Evolutionary conservation across 306 rosid genomes (phyloP).

Genomic region (Elaeagnus macrophylla): DNA sequence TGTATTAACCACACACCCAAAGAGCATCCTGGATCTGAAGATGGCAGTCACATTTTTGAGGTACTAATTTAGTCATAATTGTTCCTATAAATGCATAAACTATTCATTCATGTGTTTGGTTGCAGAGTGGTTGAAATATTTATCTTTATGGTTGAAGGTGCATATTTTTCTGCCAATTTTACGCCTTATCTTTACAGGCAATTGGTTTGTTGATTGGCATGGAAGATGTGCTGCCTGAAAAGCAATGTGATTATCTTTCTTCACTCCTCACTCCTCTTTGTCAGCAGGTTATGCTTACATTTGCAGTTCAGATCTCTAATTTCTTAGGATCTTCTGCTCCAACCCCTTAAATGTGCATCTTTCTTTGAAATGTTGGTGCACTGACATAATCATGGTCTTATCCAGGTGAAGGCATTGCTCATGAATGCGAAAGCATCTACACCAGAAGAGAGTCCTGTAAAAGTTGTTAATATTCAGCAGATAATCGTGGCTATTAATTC

Average conservation of each 20-base stretch:
- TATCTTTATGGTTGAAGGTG: conserved; percentile 13
- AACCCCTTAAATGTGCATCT: neutral
- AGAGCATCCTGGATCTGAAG: conserved; percentile 68
- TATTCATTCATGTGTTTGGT: neutral
- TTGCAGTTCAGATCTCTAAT: conserved; percentile 10
- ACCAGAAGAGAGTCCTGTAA: conserved; percentile 56
- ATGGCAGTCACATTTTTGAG: conserved; percentile 97
- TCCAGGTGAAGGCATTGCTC: conserved; percentile 70
- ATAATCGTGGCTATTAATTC: conserved; percentile 85
- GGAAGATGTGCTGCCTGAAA: conserved; percentile 76
- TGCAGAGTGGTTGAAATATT: conserved; percentile 1
- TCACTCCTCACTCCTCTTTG: conserved; percentile 87
- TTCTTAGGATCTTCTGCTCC: conserved; percentile 8
- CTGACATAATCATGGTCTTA: conserved; percentile 10
- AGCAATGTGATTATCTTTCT: conserved; percentile 87
- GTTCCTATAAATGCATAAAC: neutral
- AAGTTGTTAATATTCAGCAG: conserved; percentile 67
- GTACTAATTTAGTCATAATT: conserved; percentile 25
- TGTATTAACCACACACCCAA: conserved; percentile 44
- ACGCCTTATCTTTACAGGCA: conserved; percentile 49
- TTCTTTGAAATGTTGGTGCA: conserved; percentile 3
- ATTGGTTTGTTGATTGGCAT: conserved; percentile 89
- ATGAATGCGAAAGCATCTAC: conserved; percentile 48
- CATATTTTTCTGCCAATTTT: conserved; percentile 16
- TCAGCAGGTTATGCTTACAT: conserved; percentile 55